These are phyloP conservation scores for Conoideocrella luteorostrata DNA, from an alignment of 2,329 filamentous ascomycete species.

Conservation along the genomic window DNA sequence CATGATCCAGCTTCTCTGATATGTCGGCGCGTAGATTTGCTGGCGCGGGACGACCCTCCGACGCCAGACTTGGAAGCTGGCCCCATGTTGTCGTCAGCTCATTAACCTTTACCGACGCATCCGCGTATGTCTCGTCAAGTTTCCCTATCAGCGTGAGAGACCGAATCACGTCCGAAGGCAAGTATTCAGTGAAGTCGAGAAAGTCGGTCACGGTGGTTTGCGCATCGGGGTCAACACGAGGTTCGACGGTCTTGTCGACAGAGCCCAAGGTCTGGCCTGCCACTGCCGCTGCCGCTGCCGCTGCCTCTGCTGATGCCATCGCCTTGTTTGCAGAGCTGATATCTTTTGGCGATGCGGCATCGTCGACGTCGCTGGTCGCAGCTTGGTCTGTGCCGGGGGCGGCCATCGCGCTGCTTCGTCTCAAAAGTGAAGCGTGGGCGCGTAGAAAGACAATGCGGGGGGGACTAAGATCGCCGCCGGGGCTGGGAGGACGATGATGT, in stretches of 20 bases:
- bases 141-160: conserved; percentile 60
- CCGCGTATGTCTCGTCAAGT: conserved; percentile 52
- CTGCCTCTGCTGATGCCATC: no score
- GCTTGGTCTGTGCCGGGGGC: conserved; percentile 19
- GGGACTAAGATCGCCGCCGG: no score
- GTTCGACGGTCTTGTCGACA: conserved; percentile 36
- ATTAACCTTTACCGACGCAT: conserved; percentile 49
- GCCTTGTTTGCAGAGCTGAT: conserved; percentile 19
- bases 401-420: conserved; percentile 18
- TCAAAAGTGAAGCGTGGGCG: no score
- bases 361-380: conserved; percentile 15
- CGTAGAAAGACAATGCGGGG: no score
- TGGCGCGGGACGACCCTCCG: conserved; percentile 41
- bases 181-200: conserved; percentile 63
- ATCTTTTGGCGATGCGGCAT: conserved; percentile 21
- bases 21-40: conserved; percentile 52
- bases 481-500: no score
- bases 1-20: conserved; percentile 49
- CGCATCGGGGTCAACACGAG: conserved; percentile 58
- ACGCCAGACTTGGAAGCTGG: conserved; percentile 42
- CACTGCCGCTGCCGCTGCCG: no score
- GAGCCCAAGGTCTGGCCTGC: conserved; percentile 22
- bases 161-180: conserved; percentile 59
- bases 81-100: conserved; percentile 52
- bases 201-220: conserved; percentile 66